Conservation (phyloP, 305 asterid genomes). For the Rubia peregrina region DNA sequence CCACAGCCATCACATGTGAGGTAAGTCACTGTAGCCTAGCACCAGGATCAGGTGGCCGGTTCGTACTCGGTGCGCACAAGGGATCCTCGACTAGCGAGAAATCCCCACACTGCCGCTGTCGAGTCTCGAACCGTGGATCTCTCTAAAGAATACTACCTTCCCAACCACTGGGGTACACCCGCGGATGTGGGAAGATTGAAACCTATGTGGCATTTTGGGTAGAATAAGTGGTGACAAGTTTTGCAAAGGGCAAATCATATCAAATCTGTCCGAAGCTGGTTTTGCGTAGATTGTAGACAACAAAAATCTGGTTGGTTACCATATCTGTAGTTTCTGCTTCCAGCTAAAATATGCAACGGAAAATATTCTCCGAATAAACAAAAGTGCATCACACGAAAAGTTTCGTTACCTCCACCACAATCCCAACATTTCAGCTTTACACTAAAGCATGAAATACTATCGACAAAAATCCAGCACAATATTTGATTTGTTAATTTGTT, state of each 20-base stretch:
- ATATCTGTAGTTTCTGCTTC: not conserved
- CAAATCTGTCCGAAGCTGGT: not conserved
- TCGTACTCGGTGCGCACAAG: too few species aligned
- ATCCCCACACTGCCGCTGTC: too few species aligned
- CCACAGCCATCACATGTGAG: too few species aligned
- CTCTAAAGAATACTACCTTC: too few species aligned
- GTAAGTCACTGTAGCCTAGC: too few species aligned
- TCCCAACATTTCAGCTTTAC: slow-evolving; percentile 3
- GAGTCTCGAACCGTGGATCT: too few species aligned
- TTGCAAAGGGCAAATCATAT: not conserved
- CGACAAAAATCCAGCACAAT: not conserved
- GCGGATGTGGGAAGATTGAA: too few species aligned
- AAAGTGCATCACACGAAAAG: not conserved
- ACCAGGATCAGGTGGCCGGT: too few species aligned
- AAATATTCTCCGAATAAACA: not conserved
- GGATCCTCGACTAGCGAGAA: too few species aligned
- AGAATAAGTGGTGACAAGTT: not conserved
- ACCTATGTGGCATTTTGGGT: not conserved
- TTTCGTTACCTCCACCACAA: not conserved
- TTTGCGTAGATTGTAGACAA: not conserved
- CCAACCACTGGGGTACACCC: too few species aligned
- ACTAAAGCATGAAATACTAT: not conserved
- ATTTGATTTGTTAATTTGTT: not conserved
- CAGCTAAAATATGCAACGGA: not conserved
- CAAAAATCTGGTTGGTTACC: not conserved